Evolutionary conservation across 2,329 filamentous ascomycete species (phyloP), one percentile per base, ranked within the genome.

Genomic region (Colletotrichum phormii): DNA sequence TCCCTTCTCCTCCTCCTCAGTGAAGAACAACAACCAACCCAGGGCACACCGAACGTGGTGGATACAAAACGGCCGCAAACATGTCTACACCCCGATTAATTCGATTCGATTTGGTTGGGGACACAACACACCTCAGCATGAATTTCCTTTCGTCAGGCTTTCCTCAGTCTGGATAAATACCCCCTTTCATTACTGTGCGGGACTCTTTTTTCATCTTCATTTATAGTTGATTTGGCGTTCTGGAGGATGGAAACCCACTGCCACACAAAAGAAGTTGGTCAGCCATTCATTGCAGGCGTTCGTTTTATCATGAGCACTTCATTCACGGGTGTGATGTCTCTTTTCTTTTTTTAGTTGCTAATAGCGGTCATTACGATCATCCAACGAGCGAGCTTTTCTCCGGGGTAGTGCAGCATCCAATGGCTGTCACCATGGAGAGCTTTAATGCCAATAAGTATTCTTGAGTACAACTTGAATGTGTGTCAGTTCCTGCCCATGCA

Each of bases 131-230:
- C 42, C 42, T 57, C 42, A 58, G 26, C 31, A 64, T 53, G 49
- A 18, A 13, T 15, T 55, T 33, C 24, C 35, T 12, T 62, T 71
- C 61, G 37, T 18, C 54, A 24, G 24, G 18, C 42, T 65, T 31
- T 71, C 33, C 37, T 63, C 22, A 71, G 71, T 72, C 71, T 72
- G 71, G 71, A 73, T 72, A 73, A 67, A 73, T 73, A 73, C 71
- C 71, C 71, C 60, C 33, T 73, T 70, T 59, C 33, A 42, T 60
- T 11, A 66, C 61, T 55, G 49, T 71, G 54, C 71, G 49, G 57
- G 51, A 57, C 33, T 64, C 7, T 31, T 12, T 58, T 13, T 18
- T 4, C 49, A 12, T 9, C 33, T 33, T n/a, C 11, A 9, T 7
- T 66, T 13, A 15, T n/a, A 18, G 7, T 65, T 5, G 15, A 54